Conservation (phyloP, 306 rosid species). For the Astragalus glycyphyllos region DNA sequence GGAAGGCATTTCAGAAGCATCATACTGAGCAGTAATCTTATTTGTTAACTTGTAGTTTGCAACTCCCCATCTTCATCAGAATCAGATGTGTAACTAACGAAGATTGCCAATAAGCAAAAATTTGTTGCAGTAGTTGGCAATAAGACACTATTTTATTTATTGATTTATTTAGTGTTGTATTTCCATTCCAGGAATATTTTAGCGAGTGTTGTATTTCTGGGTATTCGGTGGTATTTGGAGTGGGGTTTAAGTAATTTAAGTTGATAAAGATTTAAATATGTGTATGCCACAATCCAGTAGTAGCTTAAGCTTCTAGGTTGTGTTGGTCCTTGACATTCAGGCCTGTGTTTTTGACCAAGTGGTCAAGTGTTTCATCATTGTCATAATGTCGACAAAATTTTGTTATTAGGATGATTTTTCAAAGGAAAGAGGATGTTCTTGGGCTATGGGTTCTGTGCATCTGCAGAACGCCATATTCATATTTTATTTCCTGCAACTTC, state of each 20-base stretch:
- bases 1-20: not conserved
- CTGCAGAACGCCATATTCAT: not conserved
- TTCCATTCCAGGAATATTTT: no score
- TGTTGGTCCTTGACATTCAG: not conserved
- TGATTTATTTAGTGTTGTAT: no score
- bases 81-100: not conserved
- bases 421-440: not conserved
- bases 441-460: not conserved
- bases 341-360: no score
- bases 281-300: no score
- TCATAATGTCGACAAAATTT: not conserved
- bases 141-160: not conserved
- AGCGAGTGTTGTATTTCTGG: no score
- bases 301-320: not conserved
- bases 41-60: not conserved
- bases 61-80: not conserved
- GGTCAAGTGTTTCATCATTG: no score
- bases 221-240: no score
- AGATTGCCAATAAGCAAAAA: not conserved
- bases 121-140: not conserved
- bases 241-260: no score
- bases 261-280: no score
- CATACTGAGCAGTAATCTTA: not conserved
- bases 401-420: not conserved
- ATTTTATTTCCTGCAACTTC: slow-evolving; percentile 5